Conservation (phyloP, 2,329 filamentous ascomycete genomes). For the Aspergillus vadensis region DNA sequence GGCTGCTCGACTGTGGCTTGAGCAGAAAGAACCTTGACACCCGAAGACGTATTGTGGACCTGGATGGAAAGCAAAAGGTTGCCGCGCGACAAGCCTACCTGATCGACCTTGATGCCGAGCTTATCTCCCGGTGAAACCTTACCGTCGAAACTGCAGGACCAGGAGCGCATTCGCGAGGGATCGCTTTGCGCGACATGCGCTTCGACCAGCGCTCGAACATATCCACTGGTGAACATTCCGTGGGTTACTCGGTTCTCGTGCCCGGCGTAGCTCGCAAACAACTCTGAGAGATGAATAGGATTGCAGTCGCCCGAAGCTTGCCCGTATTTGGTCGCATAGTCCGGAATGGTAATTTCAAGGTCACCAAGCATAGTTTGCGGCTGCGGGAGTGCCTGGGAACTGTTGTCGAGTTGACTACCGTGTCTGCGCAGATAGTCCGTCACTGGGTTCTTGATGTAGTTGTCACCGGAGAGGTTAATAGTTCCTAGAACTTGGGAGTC, state of each 20-base stretch:
- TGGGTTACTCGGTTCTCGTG: constrained; percentile 93
- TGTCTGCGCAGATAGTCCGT: constrained; percentile 10
- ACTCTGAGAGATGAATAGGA: constrained; percentile 94
- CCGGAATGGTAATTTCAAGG: neutral
- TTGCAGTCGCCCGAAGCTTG: constrained; percentile 95
- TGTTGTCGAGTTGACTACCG: neutral
- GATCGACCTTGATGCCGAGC: constrained; percentile 86
- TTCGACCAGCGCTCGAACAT: constrained; percentile 65
- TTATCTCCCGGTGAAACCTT: constrained; percentile 96
- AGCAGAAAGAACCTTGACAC: constrained; percentile 75
- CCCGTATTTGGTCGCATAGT: constrained; percentile 82
- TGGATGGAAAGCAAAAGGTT: too few relatives aligned
- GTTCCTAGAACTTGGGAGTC: neutral
- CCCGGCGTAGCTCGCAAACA: constrained; percentile 90
- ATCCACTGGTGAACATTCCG: constrained; percentile 96
- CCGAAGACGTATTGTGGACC: too few relatives aligned
- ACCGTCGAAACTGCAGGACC: constrained; percentile 66
- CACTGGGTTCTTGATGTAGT: neutral
- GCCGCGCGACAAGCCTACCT: constrained; percentile 52
- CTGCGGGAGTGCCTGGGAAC: neutral
- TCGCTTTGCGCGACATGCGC: constrained; percentile 71
- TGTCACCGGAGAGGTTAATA: neutral
- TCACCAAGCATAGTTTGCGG: neutral
- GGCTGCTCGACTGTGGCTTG: constrained; percentile 96
- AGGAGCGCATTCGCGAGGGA: constrained; percentile 90